Conservation (phyloP, 768 basidiomycete species). For the Saitozyma sp. region DNA sequence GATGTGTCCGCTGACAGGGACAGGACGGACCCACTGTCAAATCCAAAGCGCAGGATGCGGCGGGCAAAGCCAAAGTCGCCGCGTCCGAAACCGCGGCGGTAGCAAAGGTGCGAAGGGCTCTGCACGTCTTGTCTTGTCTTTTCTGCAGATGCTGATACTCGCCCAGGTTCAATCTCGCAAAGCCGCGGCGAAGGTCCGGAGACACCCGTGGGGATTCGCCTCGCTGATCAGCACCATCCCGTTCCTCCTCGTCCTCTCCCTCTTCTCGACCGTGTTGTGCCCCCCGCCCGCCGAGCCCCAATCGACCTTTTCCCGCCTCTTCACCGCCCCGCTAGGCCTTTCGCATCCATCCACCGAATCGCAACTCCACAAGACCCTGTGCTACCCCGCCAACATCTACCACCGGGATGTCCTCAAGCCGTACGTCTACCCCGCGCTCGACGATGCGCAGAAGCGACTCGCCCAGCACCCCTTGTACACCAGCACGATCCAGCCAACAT, state of each 20-base stretch:
- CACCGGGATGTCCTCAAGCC: slow-evolving; percentile 40
- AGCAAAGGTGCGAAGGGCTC: slow-evolving; percentile 29
- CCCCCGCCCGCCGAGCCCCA: slow-evolving; percentile 30
- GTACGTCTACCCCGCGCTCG: slow-evolving; percentile 45
- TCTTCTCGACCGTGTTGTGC: slow-evolving; percentile 45
- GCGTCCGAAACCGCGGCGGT: slow-evolving; percentile 22
- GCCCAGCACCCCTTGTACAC: slow-evolving; percentile 27
- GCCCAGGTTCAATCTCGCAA: slow-evolving; percentile 23
- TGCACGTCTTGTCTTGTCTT: neutral
- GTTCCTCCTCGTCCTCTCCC: slow-evolving; percentile 31
- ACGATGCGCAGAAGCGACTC: slow-evolving; percentile 10
- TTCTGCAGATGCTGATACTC: neutral
- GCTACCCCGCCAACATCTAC: slow-evolving; percentile 46
- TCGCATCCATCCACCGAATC: slow-evolving; percentile 12
- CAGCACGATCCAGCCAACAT: slow-evolving; percentile 24
- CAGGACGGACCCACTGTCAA: slow-evolving; percentile 43
- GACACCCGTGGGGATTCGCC: slow-evolving; percentile 38
- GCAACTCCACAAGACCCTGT: slow-evolving; percentile 30
- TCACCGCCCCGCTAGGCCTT: slow-evolving; percentile 32
- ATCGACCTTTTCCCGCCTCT: slow-evolving; percentile 26
- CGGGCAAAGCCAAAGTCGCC: slow-evolving; percentile 21
- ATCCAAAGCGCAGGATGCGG: slow-evolving; percentile 19
- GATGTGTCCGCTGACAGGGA: neutral
- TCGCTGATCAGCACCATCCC: slow-evolving; percentile 44
- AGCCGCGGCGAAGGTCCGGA: slow-evolving; percentile 23